Percentiles rank a stretch among this genome's conserved stretches.
phyloP scores from a whole-genome alignment of 2,329 filamentous ascomycete genomes.

The Tolypocladium ovalisporum region DNA sequence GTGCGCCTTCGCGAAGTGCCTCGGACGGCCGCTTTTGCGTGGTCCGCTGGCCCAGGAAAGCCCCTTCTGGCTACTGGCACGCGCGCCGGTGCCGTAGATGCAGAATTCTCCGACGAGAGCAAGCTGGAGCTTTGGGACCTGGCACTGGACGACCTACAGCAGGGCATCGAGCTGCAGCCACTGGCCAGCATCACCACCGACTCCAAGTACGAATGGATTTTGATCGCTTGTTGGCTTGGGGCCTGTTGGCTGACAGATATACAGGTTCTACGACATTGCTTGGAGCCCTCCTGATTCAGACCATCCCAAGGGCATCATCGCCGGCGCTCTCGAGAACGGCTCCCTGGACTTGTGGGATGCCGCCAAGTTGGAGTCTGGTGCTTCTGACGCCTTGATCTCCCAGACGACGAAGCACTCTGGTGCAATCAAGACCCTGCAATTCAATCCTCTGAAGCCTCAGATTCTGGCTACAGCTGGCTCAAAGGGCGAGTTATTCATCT shows the following conservation, averaged over 20 bases:
- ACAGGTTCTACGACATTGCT: constrained; percentile 91
- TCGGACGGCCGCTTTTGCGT: constrained; percentile 93
- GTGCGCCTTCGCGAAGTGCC: constrained; percentile 94
- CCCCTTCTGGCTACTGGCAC: constrained; percentile 89
- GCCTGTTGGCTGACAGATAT: constrained; percentile 4
- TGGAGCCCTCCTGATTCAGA: constrained; percentile 79
- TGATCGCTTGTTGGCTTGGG: not conserved
- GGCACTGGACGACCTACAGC: constrained; percentile 63
- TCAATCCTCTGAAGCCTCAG: constrained; percentile 87
- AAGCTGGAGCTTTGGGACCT: constrained; percentile 96
- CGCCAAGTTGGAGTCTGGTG: constrained; percentile 48
- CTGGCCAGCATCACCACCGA: constrained; percentile 76
- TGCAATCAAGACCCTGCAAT: constrained; percentile 87
- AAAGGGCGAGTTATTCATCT: constrained; percentile 93
- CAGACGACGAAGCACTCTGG: constrained; percentile 84
- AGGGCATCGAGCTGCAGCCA: constrained; percentile 75
- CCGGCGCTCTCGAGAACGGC: constrained; percentile 89
- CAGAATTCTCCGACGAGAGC: constrained; percentile 95
- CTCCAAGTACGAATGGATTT: constrained; percentile 54
- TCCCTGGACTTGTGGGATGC: constrained; percentile 91
- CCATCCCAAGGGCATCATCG: constrained; percentile 78
- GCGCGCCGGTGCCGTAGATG: constrained; percentile 86
- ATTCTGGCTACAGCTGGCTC: constrained; percentile 85
- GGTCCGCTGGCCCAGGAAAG: constrained; percentile 71
- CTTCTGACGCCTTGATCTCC: constrained; percentile 67